Base-by-base conservation (phyloP, 2,329 filamentous ascomycete species). In the Chrysoporthe austroafricana region DNA sequence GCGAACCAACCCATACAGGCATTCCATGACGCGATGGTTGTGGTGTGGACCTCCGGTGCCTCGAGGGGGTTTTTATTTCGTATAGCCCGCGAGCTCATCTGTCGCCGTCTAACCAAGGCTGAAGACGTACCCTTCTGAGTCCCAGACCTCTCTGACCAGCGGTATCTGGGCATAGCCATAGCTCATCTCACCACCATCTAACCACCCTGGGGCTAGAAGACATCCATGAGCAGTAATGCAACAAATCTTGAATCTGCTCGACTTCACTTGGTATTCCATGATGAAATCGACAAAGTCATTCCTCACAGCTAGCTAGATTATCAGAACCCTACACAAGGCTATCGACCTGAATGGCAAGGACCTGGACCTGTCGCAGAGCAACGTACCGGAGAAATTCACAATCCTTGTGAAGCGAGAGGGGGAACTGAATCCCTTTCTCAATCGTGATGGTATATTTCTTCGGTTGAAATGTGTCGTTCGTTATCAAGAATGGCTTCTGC, bases 321-420 rank as follows among this genome's bases (percentile, higher is more conserved):
- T 62, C 50, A 64, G 18, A 57, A 64, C 11, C 42, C 66, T 61
- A 68, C 66, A 60, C 21, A 34, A 46, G 18, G 58, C 56, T 16
- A 14, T 63, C 54, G 39, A 50, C n/a, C 13, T 42, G 50, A 9
- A 36, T n/a, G 43, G 3, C 11, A 18, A 44, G 36, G 50, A 48
- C 32, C 7, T 39, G 4, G 34, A 43, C 11, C 50, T 44, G 11
- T 13, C 57, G 21, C 11, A 14, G 11, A 34, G 18, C 18, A 52
- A 54, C 26, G 6, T 14, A 11, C 59, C 26, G 7, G 13, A 43
- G n/a, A 72, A 57, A 32, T 72, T 69, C 32, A 73, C 74, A 4
- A 69, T 76, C 16, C 62, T 76, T 2, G 21, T 77, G 42, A 76
- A 77, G 63, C 71, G 75, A 1, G 76, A 77, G 66, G 72, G 71